Percentiles rank a stretch among this genome's conserved stretches.
phyloP scores from a whole-genome alignment of 2,329 filamentous ascomycete species.

The Thermothelomyces thermophilus region DNA sequence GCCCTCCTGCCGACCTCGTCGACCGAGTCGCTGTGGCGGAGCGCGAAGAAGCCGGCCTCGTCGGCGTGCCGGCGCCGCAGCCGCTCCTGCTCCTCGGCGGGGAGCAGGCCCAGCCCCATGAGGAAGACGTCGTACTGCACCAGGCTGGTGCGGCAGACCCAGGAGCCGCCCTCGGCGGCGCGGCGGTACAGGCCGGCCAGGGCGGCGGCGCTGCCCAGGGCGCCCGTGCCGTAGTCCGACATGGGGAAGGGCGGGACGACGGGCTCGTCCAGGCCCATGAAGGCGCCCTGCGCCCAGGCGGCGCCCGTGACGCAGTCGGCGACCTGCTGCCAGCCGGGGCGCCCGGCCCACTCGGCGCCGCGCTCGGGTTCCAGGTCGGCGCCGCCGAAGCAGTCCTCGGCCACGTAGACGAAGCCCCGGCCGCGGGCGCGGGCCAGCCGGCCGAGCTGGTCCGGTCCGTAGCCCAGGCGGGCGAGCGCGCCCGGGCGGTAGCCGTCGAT shows the following conservation, averaged over 20 bases:
- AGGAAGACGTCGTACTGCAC: slow-evolving; percentile 64
- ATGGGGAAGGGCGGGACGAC: slow-evolving; percentile 60
- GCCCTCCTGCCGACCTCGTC: slow-evolving; percentile 58
- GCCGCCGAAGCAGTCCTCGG: slow-evolving; percentile 66
- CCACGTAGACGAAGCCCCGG: slow-evolving; percentile 60
- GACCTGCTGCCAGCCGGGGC: slow-evolving; percentile 67
- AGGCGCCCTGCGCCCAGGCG: slow-evolving; percentile 55
- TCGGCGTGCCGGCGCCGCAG: slow-evolving; percentile 37
- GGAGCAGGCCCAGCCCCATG: slow-evolving; percentile 53
- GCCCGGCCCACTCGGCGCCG: slow-evolving; percentile 51
- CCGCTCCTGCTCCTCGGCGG: slow-evolving; percentile 44
- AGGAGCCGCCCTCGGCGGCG: slow-evolving; percentile 57
- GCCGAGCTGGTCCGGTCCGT: slow-evolving; percentile 49
- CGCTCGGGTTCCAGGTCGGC: slow-evolving; percentile 27
- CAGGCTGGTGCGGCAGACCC: slow-evolving; percentile 57
- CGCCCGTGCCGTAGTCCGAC: slow-evolving; percentile 64
- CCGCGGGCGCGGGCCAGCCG: slow-evolving; percentile 47
- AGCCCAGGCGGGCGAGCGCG: slow-evolving; percentile 56
- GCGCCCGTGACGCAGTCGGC: slow-evolving; percentile 58
- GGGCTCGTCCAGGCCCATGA: slow-evolving; percentile 56
- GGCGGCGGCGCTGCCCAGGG: slow-evolving; percentile 62
- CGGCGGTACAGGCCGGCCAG: slow-evolving; percentile 57
- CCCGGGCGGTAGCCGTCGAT: slow-evolving; percentile 63
- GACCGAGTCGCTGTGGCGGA: slow-evolving; percentile 57
- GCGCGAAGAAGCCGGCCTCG: slow-evolving; percentile 46